These are phyloP conservation scores for Pleomassaria siparia DNA, from an alignment of 2,329 filamentous ascomycete genomes.

Conservation along the genomic window DNA sequence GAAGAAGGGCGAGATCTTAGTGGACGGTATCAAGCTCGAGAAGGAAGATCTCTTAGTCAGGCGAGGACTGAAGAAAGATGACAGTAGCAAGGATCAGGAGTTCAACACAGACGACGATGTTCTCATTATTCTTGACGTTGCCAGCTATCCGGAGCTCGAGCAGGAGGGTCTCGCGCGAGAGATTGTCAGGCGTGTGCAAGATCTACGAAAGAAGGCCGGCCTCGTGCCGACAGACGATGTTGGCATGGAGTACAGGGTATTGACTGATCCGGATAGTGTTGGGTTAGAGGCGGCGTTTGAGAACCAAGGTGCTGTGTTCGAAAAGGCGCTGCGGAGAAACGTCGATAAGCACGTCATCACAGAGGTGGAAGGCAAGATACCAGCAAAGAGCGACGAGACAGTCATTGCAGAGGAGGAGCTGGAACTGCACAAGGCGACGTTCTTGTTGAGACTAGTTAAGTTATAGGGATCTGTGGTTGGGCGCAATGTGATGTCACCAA, in stretches of 20 bases:
- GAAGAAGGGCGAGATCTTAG: slow-evolving; percentile 69
- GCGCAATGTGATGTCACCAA: neutral
- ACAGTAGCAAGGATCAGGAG: slow-evolving; percentile 72
- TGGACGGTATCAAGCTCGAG: slow-evolving; percentile 83
- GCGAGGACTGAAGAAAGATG: slow-evolving; percentile 73
- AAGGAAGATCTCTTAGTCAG: slow-evolving; percentile 82
- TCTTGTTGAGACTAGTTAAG: slow-evolving; percentile 74
- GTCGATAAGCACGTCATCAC: slow-evolving; percentile 69
- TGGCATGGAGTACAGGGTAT: slow-evolving; percentile 86
- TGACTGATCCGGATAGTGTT: slow-evolving; percentile 75
- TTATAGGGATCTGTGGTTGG: slow-evolving; percentile 48
- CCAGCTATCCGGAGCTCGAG: slow-evolving; percentile 79
- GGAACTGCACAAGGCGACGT: slow-evolving; percentile 80
- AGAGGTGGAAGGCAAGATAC: slow-evolving; percentile 60
- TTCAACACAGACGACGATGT: slow-evolving; percentile 88
- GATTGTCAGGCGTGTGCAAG: slow-evolving; percentile 89
- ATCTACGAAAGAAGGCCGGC: slow-evolving; percentile 89
- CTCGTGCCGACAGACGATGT: slow-evolving; percentile 91
- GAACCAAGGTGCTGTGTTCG: slow-evolving; percentile 67
- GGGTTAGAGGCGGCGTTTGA: slow-evolving; percentile 71
- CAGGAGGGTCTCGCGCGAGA: slow-evolving; percentile 89
- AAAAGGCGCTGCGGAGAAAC: slow-evolving; percentile 75
- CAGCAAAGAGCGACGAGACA: slow-evolving; percentile 52
- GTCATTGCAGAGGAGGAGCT: slow-evolving; percentile 82
- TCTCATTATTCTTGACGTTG: slow-evolving; percentile 84